Evolutionary conservation across 2,329 filamentous ascomycete species (phyloP).

Genomic region (Colletotrichum sp.): DNA sequence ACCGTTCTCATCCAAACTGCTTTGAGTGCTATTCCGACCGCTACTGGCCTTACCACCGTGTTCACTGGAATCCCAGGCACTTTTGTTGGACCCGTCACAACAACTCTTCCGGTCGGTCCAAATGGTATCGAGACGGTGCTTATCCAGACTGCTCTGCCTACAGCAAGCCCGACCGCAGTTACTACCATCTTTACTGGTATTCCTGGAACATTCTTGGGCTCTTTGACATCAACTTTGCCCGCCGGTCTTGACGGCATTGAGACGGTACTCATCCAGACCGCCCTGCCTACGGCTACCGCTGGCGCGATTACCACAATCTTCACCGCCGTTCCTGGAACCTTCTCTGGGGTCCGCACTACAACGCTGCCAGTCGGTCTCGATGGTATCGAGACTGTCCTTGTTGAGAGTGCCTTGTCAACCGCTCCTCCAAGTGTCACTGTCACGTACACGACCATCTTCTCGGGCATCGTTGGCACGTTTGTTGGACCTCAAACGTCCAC

Average conservation of each 20-base stretch:
- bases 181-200: background rate
- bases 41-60: background rate
- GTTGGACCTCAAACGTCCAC: background rate
- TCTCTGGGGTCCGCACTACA: background rate
- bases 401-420: background rate
- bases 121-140: background rate
- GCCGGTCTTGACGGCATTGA: background rate
- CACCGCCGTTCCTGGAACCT: background rate
- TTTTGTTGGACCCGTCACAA: background rate
- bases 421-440: background rate
- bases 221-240: background rate
- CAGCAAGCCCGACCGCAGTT: background rate
- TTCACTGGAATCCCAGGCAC: background rate
- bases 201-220: background rate
- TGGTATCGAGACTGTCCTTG: background rate
- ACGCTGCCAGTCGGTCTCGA: background rate
- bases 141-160: background rate
- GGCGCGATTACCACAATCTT: background rate
- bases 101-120: background rate
- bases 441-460: background rate
- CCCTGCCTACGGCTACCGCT: background rate
- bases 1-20: conserved; percentile 3
- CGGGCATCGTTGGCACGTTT: background rate
- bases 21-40: background rate
- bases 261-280: background rate